Base-by-base conservation (phyloP, 2,329 filamentous ascomycete genomes). In the Colletotrichum phormii region DNA sequence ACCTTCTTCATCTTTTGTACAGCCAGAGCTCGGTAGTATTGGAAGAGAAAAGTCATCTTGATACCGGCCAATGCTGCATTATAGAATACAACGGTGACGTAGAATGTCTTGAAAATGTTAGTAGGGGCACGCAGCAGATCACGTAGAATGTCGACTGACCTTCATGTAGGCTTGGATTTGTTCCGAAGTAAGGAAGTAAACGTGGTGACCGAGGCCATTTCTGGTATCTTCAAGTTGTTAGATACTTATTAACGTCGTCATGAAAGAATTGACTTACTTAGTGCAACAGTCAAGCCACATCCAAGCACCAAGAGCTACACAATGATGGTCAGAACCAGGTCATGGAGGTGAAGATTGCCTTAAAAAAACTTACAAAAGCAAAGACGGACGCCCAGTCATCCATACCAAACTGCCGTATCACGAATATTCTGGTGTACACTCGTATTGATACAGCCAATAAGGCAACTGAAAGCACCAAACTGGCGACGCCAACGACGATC, bases 11-110 rank as follows among this genome's bases (percentile, higher is more conserved):
- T 75, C n/a, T 76, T 75, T 22, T 78, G 76, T n/a, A 83, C 66
- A 6, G 75, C 74, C 9, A 79, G 79, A 11, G 83, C 76, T 26
- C 82, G 81, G 53, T 80, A 80, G 76, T 83, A 84, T 71, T 83
- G 82, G 8, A 82, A 72, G 33, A 83, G 75, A 51, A 84, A 81
- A 0, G 81, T 81, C 62, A 80, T 77, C 67, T 84, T 84, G 69
- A 81, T 77, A 29, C 76, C 73, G 46, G 76, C 60, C 2, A 83
- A 75, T 29, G 76, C 74, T 8, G 75, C 59, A 58, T 79, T 80
- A 74, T 83, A 83, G 22, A 79, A 67, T 9, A 83, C 66, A 35
- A 82, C 77, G 1, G 78, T 77, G 22, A 80, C 60, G 71, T 78
- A 82, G 65, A 82, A 78, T 3, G 69, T 73, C 80, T 82, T 62